phyloP scores from a whole-genome alignment of 805 yeast genomes.

The Saccharomycopsis selenospora region DNA sequence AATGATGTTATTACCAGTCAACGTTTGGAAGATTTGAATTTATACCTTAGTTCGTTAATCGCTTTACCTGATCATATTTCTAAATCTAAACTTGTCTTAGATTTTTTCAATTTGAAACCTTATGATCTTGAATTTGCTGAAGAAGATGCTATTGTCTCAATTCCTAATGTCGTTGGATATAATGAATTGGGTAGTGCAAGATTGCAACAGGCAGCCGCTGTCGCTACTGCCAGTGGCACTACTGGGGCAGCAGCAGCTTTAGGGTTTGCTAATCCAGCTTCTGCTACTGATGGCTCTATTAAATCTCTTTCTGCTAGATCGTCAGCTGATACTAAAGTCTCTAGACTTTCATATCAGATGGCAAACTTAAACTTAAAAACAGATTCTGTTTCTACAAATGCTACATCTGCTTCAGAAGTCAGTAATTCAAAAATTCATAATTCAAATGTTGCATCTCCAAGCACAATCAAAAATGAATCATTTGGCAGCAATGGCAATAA shows the following conservation, averaged over 20 bases:
- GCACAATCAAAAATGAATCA: background rate
- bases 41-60: slow-evolving; percentile 52
- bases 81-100: slow-evolving; percentile 56
- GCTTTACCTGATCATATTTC: slow-evolving; percentile 73
- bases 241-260: background rate
- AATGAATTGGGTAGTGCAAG: slow-evolving; percentile 11
- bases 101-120: slow-evolving; percentile 54
- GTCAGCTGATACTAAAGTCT: slow-evolving; percentile 14
- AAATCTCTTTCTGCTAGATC: slow-evolving; percentile 9
- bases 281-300: slow-evolving; percentile 2
- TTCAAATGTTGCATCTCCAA: background rate
- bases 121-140: slow-evolving; percentile 28
- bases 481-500: background rate
- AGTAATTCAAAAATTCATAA: background rate
- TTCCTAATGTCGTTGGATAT: slow-evolving; percentile 20
- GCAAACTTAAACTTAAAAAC: slow-evolving; percentile 15
- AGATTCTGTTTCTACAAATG: slow-evolving; percentile 14
- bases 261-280: background rate
- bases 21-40: slow-evolving; percentile 47
- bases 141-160: slow-evolving; percentile 12
- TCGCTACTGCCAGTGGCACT: background rate
- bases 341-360: slow-evolving; percentile 12
- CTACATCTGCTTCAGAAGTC: slow-evolving; percentile 13
- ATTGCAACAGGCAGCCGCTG: background rate
- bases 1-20: slow-evolving; percentile 63